Conservation (phyloP, 2,329 filamentous ascomycete species). For the Cytospora leucostoma region DNA sequence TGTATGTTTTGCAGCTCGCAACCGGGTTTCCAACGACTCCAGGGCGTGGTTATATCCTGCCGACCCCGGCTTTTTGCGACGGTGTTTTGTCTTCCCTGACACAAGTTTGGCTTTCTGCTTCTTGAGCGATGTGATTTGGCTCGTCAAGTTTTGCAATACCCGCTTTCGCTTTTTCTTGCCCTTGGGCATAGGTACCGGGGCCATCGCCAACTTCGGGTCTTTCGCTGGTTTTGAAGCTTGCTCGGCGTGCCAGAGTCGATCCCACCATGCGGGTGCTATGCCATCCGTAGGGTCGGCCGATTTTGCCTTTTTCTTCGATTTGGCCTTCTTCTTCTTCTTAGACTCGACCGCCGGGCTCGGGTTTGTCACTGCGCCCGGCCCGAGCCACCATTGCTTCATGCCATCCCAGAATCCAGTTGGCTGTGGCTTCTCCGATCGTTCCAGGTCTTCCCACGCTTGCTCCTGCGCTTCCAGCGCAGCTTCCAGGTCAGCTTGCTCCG, state of each 20-base stretch:
- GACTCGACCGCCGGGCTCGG: not conserved
- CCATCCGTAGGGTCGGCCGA: not conserved
- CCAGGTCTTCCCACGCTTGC: too few relatives aligned
- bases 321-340: not conserved
- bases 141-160: not conserved
- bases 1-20: not conserved
- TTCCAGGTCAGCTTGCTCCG: too few relatives aligned
- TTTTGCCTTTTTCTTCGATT: not conserved
- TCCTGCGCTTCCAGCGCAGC: too few relatives aligned
- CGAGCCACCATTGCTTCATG: not conserved
- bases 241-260: not conserved
- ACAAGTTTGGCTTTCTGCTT: not conserved
- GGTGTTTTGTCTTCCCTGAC: not conserved
- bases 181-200: not conserved
- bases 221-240: not conserved
- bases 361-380: not conserved
- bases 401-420: not conserved
- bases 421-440: not conserved
- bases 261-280: too few relatives aligned
- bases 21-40: not conserved
- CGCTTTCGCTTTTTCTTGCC: not conserved
- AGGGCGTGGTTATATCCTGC: not conserved
- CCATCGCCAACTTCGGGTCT: not conserved
- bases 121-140: not conserved
- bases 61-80: not conserved